phyloP scores from a whole-genome alignment of 164 flowering plant species.

The Macadamia integrifolia region DNA sequence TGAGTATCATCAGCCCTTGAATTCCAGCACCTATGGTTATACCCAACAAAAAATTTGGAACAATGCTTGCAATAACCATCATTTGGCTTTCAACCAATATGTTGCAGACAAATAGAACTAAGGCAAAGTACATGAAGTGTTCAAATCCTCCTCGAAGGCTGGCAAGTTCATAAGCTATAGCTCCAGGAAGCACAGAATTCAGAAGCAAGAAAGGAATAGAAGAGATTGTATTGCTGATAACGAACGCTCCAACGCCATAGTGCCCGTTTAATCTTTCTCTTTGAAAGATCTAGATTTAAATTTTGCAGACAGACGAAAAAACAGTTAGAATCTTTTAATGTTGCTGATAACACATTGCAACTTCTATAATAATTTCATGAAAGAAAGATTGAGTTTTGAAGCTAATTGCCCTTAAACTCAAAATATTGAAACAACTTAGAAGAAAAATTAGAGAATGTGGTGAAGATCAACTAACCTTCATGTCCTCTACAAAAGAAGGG shows the following conservation, averaged over 20 bases:
- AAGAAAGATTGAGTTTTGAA: no score
- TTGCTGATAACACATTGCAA: not conserved
- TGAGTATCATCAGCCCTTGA: constrained; percentile 49
- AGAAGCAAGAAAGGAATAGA: constrained; percentile 47
- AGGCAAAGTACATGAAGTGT: constrained; percentile 34
- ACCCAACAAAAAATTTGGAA: constrained; percentile 62
- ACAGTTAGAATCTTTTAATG: not conserved
- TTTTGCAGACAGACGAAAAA: not conserved
- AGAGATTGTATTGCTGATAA: constrained; percentile 49
- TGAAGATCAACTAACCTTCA: constrained; percentile 29
- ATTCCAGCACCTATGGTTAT: constrained; percentile 54
- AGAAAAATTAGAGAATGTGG: not conserved
- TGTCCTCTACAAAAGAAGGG: constrained; percentile 54
- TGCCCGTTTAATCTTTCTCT: constrained; percentile 60
- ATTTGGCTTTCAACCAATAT: constrained; percentile 57
- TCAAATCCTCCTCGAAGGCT: constrained; percentile 33
- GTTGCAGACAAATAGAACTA: constrained; percentile 29
- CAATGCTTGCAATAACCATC: constrained; percentile 57
- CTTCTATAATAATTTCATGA: no score
- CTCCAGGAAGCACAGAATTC: constrained; percentile 42
- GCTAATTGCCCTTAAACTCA: no score
- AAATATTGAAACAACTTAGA: not conserved
- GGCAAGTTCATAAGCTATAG: constrained; percentile 39
- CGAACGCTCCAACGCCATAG: constrained; percentile 44
- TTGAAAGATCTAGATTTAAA: constrained; percentile 28